phyloP scores from a whole-genome alignment of 768 basidiomycete genomes.

The Agaricus sinodeliciosus region DNA sequence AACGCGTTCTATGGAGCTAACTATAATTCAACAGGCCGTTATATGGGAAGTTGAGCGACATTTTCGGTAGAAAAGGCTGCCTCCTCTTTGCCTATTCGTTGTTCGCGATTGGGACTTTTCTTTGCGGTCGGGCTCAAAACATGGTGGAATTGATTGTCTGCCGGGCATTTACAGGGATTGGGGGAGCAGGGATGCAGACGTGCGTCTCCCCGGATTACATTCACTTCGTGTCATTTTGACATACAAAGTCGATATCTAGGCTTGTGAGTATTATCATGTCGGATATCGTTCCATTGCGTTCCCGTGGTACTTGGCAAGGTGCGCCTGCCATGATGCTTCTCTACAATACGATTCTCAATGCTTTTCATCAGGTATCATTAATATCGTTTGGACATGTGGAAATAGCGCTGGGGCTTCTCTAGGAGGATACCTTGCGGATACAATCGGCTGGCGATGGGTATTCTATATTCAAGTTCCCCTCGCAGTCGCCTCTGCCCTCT shows the following conservation, averaged over 20 bases:
- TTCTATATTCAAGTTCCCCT: constrained; percentile 59
- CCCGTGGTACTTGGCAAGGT: constrained; percentile 70
- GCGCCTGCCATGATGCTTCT: background rate
- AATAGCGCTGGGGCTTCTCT: constrained; percentile 55
- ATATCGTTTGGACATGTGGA: constrained; percentile 54
- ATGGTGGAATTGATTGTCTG: constrained; percentile 49
- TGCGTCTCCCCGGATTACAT: constrained; percentile 21
- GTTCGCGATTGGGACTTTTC: constrained; percentile 47
- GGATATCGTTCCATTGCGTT: constrained; percentile 55
- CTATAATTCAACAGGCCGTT: constrained; percentile 35
- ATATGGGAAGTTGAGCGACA: constrained; percentile 60
- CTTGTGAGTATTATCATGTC: constrained; percentile 61
- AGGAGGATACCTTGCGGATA: constrained; percentile 57
- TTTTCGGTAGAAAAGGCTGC: constrained; percentile 56
- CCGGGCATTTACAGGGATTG: constrained; percentile 52
- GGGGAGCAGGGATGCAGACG: constrained; percentile 61
- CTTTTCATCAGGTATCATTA: constrained; percentile 39
- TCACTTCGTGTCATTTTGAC: background rate
- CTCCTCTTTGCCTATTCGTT: constrained; percentile 47
- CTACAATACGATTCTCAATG: background rate
- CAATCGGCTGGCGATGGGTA: constrained; percentile 65
- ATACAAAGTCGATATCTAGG: constrained; percentile 20
- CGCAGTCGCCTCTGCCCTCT: constrained; percentile 42
- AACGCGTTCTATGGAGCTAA: background rate
- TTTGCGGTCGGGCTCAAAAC: constrained; percentile 46